Percentiles rank a stretch among this genome's conserved stretches.
These are phyloP conservation scores for Apiotrichum veenhuisii DNA, from an alignment of 1,284 basidiomycete genomes.

Conservation along the genomic window DNA sequence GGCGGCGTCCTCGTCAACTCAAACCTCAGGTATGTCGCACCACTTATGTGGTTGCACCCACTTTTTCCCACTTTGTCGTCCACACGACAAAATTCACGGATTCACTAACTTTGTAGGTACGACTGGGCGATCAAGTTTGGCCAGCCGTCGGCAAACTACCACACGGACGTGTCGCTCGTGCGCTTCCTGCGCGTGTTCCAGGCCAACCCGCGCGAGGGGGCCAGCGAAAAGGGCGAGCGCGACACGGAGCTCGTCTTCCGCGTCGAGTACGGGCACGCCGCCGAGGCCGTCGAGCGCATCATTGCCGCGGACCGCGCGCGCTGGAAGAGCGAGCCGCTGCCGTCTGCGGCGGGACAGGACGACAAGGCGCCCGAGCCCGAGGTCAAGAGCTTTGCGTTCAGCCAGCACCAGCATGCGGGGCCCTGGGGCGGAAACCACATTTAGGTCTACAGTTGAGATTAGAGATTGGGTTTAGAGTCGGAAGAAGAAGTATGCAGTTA, in stretches of 20 bases:
- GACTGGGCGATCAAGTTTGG: conserved; percentile 30
- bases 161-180: conserved; percentile 19
- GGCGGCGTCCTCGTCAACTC: conserved; percentile 27
- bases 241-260: conserved; percentile 19
- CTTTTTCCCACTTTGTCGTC: too few species aligned
- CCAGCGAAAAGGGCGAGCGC: conserved; percentile 3
- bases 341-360: conserved; percentile 1
- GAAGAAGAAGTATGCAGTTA: not conserved
- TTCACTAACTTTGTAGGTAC: conserved; percentile 14
- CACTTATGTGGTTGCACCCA: too few species aligned
- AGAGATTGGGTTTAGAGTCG: not conserved
- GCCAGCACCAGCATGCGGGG: conserved; percentile 2
- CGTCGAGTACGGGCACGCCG: conserved; percentile 9
- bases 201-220: conserved; percentile 19
- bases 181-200: conserved; percentile 29
- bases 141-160: conserved; percentile 18
- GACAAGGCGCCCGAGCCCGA: conserved; percentile 8
- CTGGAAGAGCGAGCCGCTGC: conserved; percentile 11
- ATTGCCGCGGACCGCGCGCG: conserved; percentile 13
- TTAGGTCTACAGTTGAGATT: not conserved
- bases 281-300: conserved; percentile 13
- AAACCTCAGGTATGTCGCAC: conserved; percentile 21
- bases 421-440: conserved; percentile 5
- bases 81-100: not conserved
- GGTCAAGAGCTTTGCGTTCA: conserved; percentile 4